phyloP scores from a whole-genome alignment of 306 rosid species.

The Rosa persica region DNA sequence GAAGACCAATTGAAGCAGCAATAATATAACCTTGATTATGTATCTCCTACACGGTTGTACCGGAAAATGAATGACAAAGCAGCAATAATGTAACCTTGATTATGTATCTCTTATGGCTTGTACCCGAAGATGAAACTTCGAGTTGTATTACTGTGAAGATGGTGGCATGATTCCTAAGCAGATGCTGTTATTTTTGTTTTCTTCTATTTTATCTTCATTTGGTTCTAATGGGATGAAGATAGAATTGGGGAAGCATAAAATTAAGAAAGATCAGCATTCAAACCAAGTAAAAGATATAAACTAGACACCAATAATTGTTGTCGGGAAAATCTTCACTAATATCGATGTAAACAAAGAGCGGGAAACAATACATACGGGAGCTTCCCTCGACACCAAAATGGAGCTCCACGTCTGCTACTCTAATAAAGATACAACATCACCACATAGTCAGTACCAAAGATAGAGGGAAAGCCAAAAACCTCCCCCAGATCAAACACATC shows the following conservation, averaged over 20 bases:
- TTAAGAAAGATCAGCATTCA: neutral
- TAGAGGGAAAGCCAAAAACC: neutral
- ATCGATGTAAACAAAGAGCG: neutral
- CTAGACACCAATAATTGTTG: neutral
- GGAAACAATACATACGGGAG: neutral
- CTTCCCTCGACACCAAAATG: neutral
- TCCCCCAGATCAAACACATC: neutral
- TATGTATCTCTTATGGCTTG: neutral
- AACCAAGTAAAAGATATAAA: neutral
- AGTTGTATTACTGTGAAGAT: neutral
- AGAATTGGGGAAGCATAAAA: neutral
- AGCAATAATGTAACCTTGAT: neutral
- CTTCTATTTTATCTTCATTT: neutral
- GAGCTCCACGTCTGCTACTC: neutral
- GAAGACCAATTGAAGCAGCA: constrained; percentile 59
- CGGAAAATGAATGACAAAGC: no score
- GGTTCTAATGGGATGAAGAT: neutral
- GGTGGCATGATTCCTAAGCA: neutral
- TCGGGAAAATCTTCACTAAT: neutral
- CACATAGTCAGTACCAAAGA: neutral
- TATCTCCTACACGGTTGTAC: no score
- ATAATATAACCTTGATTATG: constrained; percentile 24
- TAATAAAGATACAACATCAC: neutral
- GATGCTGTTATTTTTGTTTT: neutral
- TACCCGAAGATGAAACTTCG: neutral